A percentile compares a stretch with the other conserved stretches of the same genome.
Evolutionary conservation across 2,329 filamentous ascomycete species (phyloP).

Genomic region (Lecanoromycetidae sp.): DNA sequence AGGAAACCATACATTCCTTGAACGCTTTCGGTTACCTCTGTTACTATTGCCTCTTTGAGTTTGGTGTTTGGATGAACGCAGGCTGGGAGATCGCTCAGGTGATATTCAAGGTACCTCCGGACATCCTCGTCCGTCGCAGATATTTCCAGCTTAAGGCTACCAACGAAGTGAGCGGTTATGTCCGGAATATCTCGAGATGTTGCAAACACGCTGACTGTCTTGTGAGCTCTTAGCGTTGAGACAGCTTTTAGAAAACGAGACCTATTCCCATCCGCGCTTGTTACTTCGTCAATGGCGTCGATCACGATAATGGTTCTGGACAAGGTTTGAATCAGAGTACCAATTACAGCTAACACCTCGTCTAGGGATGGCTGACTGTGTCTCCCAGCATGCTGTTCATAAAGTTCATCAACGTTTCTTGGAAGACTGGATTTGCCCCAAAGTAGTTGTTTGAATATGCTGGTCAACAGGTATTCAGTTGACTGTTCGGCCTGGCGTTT

Average conservation of each 20-base stretch:
- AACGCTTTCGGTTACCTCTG: background rate
- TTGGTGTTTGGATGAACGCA: background rate
- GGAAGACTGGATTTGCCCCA: background rate
- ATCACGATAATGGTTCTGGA: background rate
- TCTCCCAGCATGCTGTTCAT: background rate
- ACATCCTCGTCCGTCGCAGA: slow-evolving; percentile 4
- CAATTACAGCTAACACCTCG: background rate
- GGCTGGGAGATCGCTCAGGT: background rate
- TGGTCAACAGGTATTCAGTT: background rate
- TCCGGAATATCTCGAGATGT: slow-evolving; percentile 5
- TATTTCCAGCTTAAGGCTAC: background rate
- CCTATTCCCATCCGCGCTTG: background rate
- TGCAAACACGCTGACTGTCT: background rate
- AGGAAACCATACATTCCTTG: slow-evolving; percentile 1
- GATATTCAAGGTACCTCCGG: background rate
- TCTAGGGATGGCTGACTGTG: background rate
- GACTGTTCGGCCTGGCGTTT: background rate
- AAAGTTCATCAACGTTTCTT: background rate
- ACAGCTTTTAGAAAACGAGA: background rate
- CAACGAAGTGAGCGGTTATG: background rate
- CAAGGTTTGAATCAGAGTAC: background rate
- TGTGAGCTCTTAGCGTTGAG: background rate
- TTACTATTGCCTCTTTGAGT: background rate
- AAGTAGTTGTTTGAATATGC: background rate
- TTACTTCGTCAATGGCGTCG: background rate